Base-by-base conservation (phyloP, 306 rosid genomes). In the Comarum palustre region DNA sequence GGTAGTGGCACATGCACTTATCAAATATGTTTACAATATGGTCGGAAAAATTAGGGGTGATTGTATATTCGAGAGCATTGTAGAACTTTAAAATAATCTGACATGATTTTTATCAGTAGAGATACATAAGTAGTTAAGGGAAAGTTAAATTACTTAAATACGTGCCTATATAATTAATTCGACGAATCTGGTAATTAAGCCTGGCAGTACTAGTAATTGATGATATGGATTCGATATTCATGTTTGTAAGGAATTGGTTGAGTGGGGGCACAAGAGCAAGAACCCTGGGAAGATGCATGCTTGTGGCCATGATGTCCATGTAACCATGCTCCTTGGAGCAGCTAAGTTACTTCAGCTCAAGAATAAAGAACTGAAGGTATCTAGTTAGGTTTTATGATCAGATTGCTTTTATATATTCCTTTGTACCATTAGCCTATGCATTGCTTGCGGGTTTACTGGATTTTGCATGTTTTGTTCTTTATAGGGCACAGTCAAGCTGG, bases 401-500 rank as follows among this genome's bases (percentile, higher is more conserved):
- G 27, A 55, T 4, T 13, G 7, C 15, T 13, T 27, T 22, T 54
- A 2, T 20, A 1, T 57, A 24, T 5, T 24, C 36, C 12, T 57
- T 24, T 25, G 0, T 13, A 24, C 62, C 32, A 27, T 8, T 48
- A 17, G 0, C 1, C 31, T 6, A 19, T 17, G 7, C 50, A 10
- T n/a, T 39, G 54, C 25, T 20, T n/a, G 10, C 29, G 41, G 41
- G 8, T 43, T 67, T 8, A 19, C 8, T n/a, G 13, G 29, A 12
- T 45, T 19, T 60, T 8, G 36, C 9, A 31, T 34, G 5, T 15
- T 45, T 17, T 22, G 3, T 2, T 22, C 54, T 75, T 60, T 36
- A 11, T 57, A 85, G 92, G 87, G 93, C 46, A 88, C 93, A n/a
- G 80, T 86, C 39, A 88, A 88, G 86, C 81, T 88, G 65, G 88